A percentile compares a stretch with the other conserved stretches of the same genome.
Evolutionary conservation across 257 asterid genomes (phyloP).

Genomic region (Fraxinus pennsylvanica): DNA sequence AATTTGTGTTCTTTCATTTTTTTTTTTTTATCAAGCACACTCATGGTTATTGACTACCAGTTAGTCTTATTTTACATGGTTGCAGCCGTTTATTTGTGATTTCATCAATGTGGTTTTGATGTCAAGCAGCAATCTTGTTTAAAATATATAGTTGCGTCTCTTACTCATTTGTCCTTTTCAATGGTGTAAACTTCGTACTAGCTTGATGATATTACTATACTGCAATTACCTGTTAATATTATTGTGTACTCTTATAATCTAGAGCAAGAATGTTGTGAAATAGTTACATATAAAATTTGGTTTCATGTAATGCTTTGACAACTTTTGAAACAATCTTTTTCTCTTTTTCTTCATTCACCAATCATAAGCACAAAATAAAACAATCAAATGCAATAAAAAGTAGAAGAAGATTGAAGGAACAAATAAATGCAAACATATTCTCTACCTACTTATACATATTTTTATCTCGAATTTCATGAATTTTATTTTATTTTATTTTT

Average conservation of each 20-base stretch:
- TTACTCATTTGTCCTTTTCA: background rate
- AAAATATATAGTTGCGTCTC: background rate
- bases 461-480: background rate
- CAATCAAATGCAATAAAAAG: background rate
- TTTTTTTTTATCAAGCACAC: background rate
- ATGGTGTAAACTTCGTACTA: background rate
- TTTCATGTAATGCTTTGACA: background rate
- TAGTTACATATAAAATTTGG: background rate
- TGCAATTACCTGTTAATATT: background rate
- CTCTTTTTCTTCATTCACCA: background rate
- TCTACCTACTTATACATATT: background rate
- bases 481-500: background rate
- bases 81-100: background rate
- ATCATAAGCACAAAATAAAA: background rate
- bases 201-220: conserved; percentile 4
- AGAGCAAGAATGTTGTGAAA: background rate
- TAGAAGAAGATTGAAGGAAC: background rate
- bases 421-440: background rate
- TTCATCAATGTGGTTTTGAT: conserved; percentile 8
- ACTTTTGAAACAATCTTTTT: background rate
- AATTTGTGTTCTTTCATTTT: background rate
- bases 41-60: conserved; percentile 1
- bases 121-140: conserved; percentile 6
- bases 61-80: background rate
- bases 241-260: background rate